Base-by-base conservation (phyloP, 352 stramenopile genomes). In the Globisporangium cystogenes region DNA sequence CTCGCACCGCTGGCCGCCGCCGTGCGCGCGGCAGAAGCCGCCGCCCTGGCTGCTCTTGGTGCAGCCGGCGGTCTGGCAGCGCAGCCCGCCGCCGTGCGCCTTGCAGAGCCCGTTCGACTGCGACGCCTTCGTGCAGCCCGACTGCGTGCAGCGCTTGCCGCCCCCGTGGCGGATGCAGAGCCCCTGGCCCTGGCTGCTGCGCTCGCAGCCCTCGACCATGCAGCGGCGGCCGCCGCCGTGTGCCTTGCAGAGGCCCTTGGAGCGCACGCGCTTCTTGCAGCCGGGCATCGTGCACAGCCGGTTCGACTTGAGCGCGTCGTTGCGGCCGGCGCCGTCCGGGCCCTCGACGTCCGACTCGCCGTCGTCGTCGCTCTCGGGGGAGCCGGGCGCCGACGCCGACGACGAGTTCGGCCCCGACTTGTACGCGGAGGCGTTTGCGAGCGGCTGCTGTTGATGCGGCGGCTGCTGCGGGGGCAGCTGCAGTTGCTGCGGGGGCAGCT, bases 21-120 rank as follows among this genome's bases (percentile, higher is more conserved):
- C 86, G 50, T 96, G 86, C 0, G 83, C 71, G 31, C 84, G 84
- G 44, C 86, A 96, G 40, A 86, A 94, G n/a, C 86, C 86, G 23
- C 84, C 86, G 27, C 84, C 84, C 33, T 93, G 82, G 43, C 61
- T 78, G 49, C 74, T 86, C 71, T 96, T 96, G 31, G 84, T 87
- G 64, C 86, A 96, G 0, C 82, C 78, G 3, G 64, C 57, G 6
- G 71, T 70, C 49, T 87, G 72, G 57, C 86, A 96, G 12, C 86
- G 84, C 27, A 90, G 62, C 1, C 80, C 84, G 20, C 86, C 86
- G 26, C 86, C 86, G 69, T 96, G 86, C 0, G 77, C 76, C 51
- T 93, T 93, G 70, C 86, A 96, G 4, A 93, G 76, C 3, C 82
- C 82, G 37, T 94, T 92, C 24, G 76, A 90, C 69, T 92, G 81